Base-by-base conservation (phyloP, 805 yeast species). In the Wickerhamomyces bovis region DNA sequence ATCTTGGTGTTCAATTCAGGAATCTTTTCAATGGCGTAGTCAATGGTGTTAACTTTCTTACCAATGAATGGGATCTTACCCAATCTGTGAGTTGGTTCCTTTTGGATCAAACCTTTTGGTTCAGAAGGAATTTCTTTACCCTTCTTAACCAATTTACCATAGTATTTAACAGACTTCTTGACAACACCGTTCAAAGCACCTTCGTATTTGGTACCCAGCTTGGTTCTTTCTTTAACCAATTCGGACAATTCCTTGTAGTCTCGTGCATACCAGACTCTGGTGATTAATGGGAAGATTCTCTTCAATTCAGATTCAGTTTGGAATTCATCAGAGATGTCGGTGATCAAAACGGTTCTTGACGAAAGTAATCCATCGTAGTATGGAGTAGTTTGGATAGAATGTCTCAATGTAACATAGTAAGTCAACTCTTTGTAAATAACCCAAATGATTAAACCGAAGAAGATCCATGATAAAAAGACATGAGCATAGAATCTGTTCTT, bases 51-150 rank as follows among this genome's bases (percentile, higher is more conserved):
- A 46, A 90, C 96, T 68, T 90, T 90, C 67, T 85, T 67, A 49
- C 97, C 95, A 55, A 83, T 73, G 48, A 85, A 66, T 47, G 80
- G 80, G 58, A 77, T 78, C 48, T 64, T 61, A 46, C 79, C 79
- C 57, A 89, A 74, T 53, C 78, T 78, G 66, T 88, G 92, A 30
- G 87, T 83, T 42, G 97, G 97, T 56, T 92, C 77, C 71, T 89
- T 89, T 66, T 85, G 75, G 51, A 89, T 79, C 63, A 86, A 89
- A 50, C 76, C 82, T 58, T 81, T 72, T 44, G 70, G 75, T 4
- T 85, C 82, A 51, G 72, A 74, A 19, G 85, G 62, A 19, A 70
- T 61, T 12, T 76, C 72, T 57, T 75, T 70, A 31, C 72, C 70
- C 63, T 84, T 83, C 65, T 85, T 83, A 45, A 71, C 61, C 22